These are phyloP conservation scores for Sugiyamaella neomexicana DNA, from an alignment of 1,139 yeast genomes.

Conservation along the genomic window DNA sequence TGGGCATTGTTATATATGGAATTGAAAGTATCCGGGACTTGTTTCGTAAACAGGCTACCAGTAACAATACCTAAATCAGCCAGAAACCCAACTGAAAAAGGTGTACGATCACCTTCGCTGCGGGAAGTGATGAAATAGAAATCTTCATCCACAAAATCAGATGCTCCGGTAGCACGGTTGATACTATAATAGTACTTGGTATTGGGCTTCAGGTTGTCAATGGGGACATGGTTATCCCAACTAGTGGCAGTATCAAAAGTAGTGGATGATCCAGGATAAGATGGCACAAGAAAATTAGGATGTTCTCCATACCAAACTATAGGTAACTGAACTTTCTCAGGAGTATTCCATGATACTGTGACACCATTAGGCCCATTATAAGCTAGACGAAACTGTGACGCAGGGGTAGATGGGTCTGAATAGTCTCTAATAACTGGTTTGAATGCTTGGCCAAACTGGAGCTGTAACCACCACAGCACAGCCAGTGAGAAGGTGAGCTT, in stretches of 20 bases:
- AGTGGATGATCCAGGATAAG: slow-evolving; percentile 30
- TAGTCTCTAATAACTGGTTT: slow-evolving; percentile 22
- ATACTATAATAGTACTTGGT: slow-evolving; percentile 39
- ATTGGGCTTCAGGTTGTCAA: slow-evolving; percentile 32
- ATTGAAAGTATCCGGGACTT: slow-evolving; percentile 21
- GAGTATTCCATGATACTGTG: slow-evolving; percentile 37
- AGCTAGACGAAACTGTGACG: slow-evolving; percentile 33
- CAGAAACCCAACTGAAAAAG: slow-evolving; percentile 22
- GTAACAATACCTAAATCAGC: slow-evolving; percentile 32
- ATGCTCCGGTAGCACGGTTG: slow-evolving; percentile 26
- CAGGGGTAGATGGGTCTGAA: slow-evolving; percentile 19
- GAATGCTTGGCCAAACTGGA: slow-evolving; percentile 2
- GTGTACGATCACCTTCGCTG: slow-evolving; percentile 20
- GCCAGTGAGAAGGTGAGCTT: background rate
- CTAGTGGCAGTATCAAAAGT: slow-evolving; percentile 34
- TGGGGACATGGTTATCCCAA: slow-evolving; percentile 37
- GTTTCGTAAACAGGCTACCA: slow-evolving; percentile 24
- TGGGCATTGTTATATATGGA: slow-evolving; percentile 17
- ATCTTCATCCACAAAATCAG: slow-evolving; percentile 9
- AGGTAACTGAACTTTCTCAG: slow-evolving; percentile 26
- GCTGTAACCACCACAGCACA: slow-evolving; percentile 6
- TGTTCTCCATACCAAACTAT: slow-evolving; percentile 33
- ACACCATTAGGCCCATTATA: slow-evolving; percentile 33
- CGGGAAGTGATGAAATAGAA: slow-evolving; percentile 24
- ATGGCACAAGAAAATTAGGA: slow-evolving; percentile 25